Conservation (phyloP, 2,329 filamentous ascomycete genomes). For the Aspergillus novoparasiticus region DNA sequence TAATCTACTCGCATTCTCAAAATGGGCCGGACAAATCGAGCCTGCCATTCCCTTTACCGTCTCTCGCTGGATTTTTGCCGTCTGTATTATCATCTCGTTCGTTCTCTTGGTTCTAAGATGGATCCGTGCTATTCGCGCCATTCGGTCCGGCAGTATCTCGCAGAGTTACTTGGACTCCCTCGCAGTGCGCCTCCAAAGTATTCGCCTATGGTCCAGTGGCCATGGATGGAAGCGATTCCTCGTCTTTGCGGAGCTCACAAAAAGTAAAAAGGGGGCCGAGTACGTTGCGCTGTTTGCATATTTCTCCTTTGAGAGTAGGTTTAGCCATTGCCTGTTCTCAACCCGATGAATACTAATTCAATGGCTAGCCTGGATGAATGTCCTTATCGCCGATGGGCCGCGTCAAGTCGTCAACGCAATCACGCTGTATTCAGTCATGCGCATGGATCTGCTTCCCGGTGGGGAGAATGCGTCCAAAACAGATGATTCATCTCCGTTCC, state of each 20-base stretch:
- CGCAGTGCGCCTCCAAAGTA: constrained; percentile 80
- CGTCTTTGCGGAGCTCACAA: constrained; percentile 89
- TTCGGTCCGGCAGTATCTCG: constrained; percentile 81
- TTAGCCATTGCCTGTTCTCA: background rate
- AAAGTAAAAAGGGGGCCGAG: constrained; percentile 86
- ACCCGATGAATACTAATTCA: constrained; percentile 22
- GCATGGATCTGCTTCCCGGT: constrained; percentile 69
- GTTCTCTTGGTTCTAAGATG: constrained; percentile 79
- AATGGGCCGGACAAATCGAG: constrained; percentile 82
- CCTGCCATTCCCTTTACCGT: constrained; percentile 75
- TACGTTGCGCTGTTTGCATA: constrained; percentile 91
- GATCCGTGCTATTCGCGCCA: constrained; percentile 76
- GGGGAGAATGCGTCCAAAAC: constrained; percentile 55
- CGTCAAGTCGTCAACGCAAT: constrained; percentile 89
- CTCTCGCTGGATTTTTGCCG: constrained; percentile 93
- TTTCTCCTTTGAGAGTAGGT: constrained; percentile 69
- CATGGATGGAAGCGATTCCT: constrained; percentile 86
- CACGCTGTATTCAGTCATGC: constrained; percentile 82
- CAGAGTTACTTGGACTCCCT: constrained; percentile 89
- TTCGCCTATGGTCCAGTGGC: constrained; percentile 68
- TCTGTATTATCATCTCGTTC: constrained; percentile 89
- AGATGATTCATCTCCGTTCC: constrained; percentile 63
- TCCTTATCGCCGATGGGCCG: constrained; percentile 87
- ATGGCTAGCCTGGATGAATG: constrained; percentile 76
- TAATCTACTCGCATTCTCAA: constrained; percentile 84